A percentile compares a stretch with the other conserved stretches of the same genome.
These are phyloP conservation scores for Conticribra weissflogii DNA, from an alignment of 108 stramenopile species.

Conservation along the genomic window DNA sequence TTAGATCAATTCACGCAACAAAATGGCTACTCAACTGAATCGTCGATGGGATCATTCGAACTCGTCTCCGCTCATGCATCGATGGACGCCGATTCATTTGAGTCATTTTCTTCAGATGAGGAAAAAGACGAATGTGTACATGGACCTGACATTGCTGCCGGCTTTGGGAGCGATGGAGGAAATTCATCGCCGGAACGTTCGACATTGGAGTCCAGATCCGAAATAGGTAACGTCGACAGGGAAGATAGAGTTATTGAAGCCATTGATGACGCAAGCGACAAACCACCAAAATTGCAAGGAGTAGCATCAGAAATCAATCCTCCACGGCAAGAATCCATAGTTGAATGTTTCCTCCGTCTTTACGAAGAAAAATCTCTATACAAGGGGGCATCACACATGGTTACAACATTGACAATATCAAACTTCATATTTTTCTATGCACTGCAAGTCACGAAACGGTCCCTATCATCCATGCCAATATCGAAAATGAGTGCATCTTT, in stretches of 20 bases:
- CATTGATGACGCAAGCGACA: too few relatives aligned
- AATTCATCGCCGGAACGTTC: not conserved
- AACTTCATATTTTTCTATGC: constrained; percentile 83
- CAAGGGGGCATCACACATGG: constrained; percentile 67
- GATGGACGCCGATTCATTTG: not conserved
- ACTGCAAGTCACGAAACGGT: constrained; percentile 48
- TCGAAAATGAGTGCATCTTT: constrained; percentile 49
- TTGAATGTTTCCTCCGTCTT: constrained; percentile 55
- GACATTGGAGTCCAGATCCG: not conserved
- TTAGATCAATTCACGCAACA: too few relatives aligned
- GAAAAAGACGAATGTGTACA: not conserved
- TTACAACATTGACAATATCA: constrained; percentile 64
- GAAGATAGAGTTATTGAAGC: not conserved
- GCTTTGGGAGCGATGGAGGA: not conserved
- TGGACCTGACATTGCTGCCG: not conserved
- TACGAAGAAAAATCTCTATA: constrained; percentile 60
- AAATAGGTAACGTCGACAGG: not conserved
- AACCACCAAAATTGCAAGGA: too few relatives aligned
- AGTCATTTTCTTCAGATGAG: constrained; percentile 6
- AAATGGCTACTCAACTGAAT: too few relatives aligned
- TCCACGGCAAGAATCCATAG: constrained; percentile 32
- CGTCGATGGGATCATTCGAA: constrained; percentile 11
- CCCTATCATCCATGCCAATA: constrained; percentile 26
- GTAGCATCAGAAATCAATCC: not conserved
- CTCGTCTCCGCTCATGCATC: not conserved